phyloP scores from a whole-genome alignment of 768 basidiomycete species.

The Rhodocollybia butyracea region DNA sequence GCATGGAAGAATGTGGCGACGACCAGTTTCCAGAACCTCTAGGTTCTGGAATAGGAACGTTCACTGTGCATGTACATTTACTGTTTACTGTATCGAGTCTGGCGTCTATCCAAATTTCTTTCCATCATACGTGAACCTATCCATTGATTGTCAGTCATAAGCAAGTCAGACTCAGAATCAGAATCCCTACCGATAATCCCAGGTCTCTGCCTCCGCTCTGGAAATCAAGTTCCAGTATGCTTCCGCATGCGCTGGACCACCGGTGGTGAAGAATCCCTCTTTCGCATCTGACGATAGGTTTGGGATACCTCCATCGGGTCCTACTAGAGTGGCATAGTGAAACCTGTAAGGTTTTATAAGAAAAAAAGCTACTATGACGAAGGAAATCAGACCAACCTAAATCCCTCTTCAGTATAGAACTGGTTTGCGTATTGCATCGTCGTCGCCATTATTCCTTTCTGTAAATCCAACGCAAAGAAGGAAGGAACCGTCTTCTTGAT shows the following conservation, averaged over 20 bases:
- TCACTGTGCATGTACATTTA: too few species aligned
- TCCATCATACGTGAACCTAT: background rate
- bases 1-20: too few species aligned
- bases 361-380: background rate
- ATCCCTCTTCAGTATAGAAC: constrained; percentile 17
- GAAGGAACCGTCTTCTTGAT: constrained; percentile 11
- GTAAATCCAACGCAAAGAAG: constrained; percentile 17
- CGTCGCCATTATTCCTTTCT: constrained; percentile 21
- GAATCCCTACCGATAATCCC: constrained; percentile 7
- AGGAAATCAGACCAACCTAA: constrained; percentile 14
- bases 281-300: constrained; percentile 8
- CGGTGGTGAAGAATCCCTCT: constrained; percentile 14
- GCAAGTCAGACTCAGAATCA: too few species aligned
- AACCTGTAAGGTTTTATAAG: constrained; percentile 16
- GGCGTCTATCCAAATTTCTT: background rate
- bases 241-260: constrained; percentile 24
- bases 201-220: background rate
- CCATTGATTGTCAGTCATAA: background rate
- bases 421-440: constrained; percentile 19
- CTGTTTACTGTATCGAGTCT: too few species aligned
- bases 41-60: too few species aligned
- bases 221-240: constrained; percentile 23
- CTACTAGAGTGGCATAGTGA: constrained; percentile 24
- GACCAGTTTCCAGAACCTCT: too few species aligned
- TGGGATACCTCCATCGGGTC: constrained; percentile 11